Base-by-base conservation (phyloP, 805 yeast genomes). In the Ogataea chonburiensis region DNA sequence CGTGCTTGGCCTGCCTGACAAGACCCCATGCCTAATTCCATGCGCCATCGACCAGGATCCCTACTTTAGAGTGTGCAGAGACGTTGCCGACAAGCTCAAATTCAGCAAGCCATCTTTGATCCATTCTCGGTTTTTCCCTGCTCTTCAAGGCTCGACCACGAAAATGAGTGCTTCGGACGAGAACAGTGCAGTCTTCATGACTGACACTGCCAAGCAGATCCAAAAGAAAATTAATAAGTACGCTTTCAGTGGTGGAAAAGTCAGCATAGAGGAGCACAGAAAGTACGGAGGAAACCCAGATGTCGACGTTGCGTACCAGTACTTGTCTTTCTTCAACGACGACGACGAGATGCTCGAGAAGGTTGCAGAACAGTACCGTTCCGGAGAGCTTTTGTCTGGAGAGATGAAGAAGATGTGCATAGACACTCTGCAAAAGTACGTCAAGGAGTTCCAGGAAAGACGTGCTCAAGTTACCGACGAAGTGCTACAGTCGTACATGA, bases 41-140 rank as follows among this genome's bases (percentile, higher is more conserved):
- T 93, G 98, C 73, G 98, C 98, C 31, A 93, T 93, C 60, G 98
- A 93, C 61, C 98, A 91, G 70, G 98, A 93, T 63, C 98, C 98
- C 19, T 93, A 93, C 64, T 93, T 93, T 71, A 77, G 98, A 65
- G 94, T 93, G 15, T 86, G 96, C 64, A 77, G 98, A 66, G 98
- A 93, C 61, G 98, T 93, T 48, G 97, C 98, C 8, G 88, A 81
- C 55, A 93, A 91, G 64, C 75, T 93, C 60, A 84, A 82, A 63
- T 94, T 75, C 60, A 69, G 88, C 45, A 93, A 93, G 66, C 98
- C 98, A 13, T 79, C 96, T 7, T 74, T 93, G 58, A 71, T 93
- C 46, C 98, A 93, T 64, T 81, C 98, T 37, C 83, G 86, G 63
- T 93, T 93, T 65, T 93, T 93, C 84, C 98, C 98, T 28, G 98